phyloP scores from a whole-genome alignment of 805 yeast genomes.

The Wickerhamomyces xylosicus region DNA sequence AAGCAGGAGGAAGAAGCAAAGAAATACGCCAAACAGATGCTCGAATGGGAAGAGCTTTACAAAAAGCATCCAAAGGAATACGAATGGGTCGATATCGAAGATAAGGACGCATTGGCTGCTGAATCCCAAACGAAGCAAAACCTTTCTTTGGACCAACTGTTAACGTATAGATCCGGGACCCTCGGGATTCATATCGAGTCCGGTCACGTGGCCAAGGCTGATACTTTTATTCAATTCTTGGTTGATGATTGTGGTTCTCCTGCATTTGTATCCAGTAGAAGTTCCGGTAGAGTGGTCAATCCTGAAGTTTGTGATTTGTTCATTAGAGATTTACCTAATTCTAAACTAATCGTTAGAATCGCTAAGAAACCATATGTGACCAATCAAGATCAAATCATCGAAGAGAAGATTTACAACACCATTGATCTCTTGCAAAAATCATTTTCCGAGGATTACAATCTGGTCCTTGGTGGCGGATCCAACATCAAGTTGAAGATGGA shows the following conservation, averaged over 20 bases:
- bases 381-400: conserved; percentile 36
- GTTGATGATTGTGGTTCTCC: conserved; percentile 61
- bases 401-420: conserved; percentile 40
- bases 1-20: conserved; percentile 26
- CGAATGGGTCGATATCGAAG: conserved; percentile 46
- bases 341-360: conserved; percentile 46
- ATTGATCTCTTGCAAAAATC: conserved; percentile 43
- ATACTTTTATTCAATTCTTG: conserved; percentile 43
- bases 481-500: conserved; percentile 40
- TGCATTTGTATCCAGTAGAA: conserved; percentile 38
- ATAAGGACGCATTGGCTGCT: conserved; percentile 25
- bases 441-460: conserved; percentile 32
- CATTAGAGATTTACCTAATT: conserved; percentile 60
- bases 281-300: conserved; percentile 34
- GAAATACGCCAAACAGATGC: conserved; percentile 23
- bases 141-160: conserved; percentile 40
- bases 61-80: conserved; percentile 49
- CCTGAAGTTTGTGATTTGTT: conserved; percentile 48
- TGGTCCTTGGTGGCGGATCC: conserved; percentile 31
- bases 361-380: conserved; percentile 39
- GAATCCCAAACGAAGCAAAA: conserved; percentile 29
- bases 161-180: conserved; percentile 52
- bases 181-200: conserved; percentile 40
- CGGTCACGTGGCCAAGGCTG: conserved; percentile 40
- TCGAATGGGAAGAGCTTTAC: conserved; percentile 39